A percentile compares a stretch with the other conserved stretches of the same genome.
Conservation (phyloP, 352 stramenopile genomes). For the Phytophthora boehmeriae region DNA sequence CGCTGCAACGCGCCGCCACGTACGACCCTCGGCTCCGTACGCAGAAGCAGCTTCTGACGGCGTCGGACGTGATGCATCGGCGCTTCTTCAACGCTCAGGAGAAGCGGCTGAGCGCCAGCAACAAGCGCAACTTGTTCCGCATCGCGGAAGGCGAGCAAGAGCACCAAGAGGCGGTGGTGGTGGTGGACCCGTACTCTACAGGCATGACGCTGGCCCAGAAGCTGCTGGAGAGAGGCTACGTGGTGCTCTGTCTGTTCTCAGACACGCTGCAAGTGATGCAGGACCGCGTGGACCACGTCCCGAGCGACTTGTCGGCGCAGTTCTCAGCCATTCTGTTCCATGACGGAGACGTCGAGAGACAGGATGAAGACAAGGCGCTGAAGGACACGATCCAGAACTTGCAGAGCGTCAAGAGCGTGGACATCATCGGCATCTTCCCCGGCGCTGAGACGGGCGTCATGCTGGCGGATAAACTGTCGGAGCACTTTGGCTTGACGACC, state of each 20-base stretch:
- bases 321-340: conserved; percentile 79
- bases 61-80: conserved; percentile 78
- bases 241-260: conserved; percentile 75
- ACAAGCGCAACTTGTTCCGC: conserved; percentile 54
- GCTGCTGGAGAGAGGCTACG: conserved; percentile 87
- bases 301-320: conserved; percentile 47
- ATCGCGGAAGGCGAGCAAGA: conserved; percentile 56
- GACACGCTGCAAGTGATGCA: conserved; percentile 80
- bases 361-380: conserved; percentile 33
- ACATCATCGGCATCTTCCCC: conserved; percentile 85
- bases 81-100: conserved; percentile 88
- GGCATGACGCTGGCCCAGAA: conserved; percentile 92
- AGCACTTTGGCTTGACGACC: conserved; percentile 84
- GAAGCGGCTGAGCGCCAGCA: conserved; percentile 44
- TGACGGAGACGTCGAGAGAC: conserved; percentile 48
- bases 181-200: conserved; percentile 96
- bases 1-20: conserved; percentile 77
- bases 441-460: conserved; percentile 94
- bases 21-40: conserved; percentile 76
- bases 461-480: conserved; percentile 90
- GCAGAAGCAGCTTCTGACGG: conserved; percentile 64
- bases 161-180: conserved; percentile 75
- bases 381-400: conserved; percentile 47
- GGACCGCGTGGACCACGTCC: conserved; percentile 74
- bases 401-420: conserved; percentile 36